phyloP scores from a whole-genome alignment of 805 yeast genomes.

The Candida loeiensis region DNA sequence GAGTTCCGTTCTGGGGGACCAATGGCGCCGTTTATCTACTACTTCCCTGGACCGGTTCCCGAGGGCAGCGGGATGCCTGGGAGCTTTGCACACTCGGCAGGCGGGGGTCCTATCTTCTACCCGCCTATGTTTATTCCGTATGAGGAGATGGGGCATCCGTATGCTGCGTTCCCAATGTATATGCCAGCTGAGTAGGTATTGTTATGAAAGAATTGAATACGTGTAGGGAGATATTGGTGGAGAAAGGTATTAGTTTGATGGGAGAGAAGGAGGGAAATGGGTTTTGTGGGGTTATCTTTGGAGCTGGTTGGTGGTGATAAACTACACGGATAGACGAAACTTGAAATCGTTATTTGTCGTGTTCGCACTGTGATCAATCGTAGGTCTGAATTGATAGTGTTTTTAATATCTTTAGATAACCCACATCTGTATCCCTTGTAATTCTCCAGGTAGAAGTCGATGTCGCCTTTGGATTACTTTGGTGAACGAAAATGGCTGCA shows the following conservation, averaged over 20 bases:
- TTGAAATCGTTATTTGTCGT: no score
- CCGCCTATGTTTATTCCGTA: slow-evolving; percentile 26
- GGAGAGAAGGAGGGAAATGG: background rate
- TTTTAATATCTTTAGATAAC: no score
- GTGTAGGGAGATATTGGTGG: no score
- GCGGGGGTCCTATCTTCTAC: slow-evolving; percentile 12
- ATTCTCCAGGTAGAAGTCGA: no score
- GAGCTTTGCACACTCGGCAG: slow-evolving; percentile 2
- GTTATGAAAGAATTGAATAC: background rate
- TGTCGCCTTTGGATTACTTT: no score
- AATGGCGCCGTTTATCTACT: slow-evolving; percentile 16
- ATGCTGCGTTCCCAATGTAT: slow-evolving; percentile 15
- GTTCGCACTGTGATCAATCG: no score
- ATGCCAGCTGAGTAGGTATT: slow-evolving; percentile 2
- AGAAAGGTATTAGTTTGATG: background rate
- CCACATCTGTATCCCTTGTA: no score
- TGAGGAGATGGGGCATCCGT: slow-evolving; percentile 16
- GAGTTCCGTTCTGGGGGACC: background rate
- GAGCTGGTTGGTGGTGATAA: no score
- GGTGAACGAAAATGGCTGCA: no score
- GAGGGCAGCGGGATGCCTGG: background rate
- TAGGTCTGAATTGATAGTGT: no score
- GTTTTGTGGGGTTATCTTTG: background rate
- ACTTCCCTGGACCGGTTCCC: slow-evolving; percentile 13
- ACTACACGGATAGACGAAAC: no score